These are phyloP conservation scores for Diddensiella transvaalensis DNA, from an alignment of 805 yeast genomes.

Conservation along the genomic window DNA sequence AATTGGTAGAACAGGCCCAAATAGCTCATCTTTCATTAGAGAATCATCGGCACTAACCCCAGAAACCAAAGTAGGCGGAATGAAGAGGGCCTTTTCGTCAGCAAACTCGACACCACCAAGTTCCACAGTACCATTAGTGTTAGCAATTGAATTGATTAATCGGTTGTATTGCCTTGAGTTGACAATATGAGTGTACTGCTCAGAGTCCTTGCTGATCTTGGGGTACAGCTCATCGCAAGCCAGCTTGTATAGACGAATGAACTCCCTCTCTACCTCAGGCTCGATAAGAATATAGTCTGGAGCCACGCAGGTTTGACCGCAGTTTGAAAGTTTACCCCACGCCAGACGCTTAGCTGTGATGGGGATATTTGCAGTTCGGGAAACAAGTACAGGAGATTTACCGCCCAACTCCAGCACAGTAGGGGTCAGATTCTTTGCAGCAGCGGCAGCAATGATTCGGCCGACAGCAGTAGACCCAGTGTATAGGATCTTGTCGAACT, in stretches of 20 bases:
- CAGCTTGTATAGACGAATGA: constrained; percentile 41
- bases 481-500: constrained; percentile 77
- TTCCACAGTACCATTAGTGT: constrained; percentile 48
- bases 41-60: constrained; percentile 64
- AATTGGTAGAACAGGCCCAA: constrained; percentile 84
- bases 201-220: constrained; percentile 28
- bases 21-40: constrained; percentile 70
- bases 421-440: constrained; percentile 84
- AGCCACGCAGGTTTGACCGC: constrained; percentile 90
- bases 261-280: constrained; percentile 49
- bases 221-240: constrained; percentile 43
- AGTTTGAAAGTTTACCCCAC: constrained; percentile 76
- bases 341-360: constrained; percentile 57
- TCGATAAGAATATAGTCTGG: constrained; percentile 81
- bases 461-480: constrained; percentile 84
- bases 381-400: constrained; percentile 77
- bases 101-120: constrained; percentile 39
- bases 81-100: constrained; percentile 33
- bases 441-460: constrained; percentile 67
- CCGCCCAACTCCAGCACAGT: constrained; percentile 85
- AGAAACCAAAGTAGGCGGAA: constrained; percentile 71
- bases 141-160: constrained; percentile 20
- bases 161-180: constrained; percentile 48
- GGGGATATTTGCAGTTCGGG: constrained; percentile 42
- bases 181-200: constrained; percentile 57